phyloP scores from a whole-genome alignment of 257 asterid genomes.

The Leonotis leonurus region DNA sequence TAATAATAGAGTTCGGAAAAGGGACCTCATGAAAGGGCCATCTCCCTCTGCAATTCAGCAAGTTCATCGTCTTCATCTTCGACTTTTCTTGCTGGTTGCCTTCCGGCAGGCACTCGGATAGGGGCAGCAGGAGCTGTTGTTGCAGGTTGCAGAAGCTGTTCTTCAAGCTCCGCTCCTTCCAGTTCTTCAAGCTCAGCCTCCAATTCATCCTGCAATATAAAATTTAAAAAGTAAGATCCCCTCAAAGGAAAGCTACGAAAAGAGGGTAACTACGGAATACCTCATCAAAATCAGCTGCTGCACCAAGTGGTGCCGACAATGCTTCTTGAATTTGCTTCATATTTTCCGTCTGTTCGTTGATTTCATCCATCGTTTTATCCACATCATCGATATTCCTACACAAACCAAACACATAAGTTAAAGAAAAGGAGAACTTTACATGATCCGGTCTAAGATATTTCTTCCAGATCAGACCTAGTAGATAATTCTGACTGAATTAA shows the following conservation, averaged over 20 bases:
- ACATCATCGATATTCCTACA: conserved; percentile 58
- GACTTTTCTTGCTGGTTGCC: conserved; percentile 35
- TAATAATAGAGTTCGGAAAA: not conserved
- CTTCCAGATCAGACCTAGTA: not conserved
- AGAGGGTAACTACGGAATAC: conserved; percentile 15
- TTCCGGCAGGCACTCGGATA: conserved; percentile 35
- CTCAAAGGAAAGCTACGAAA: not conserved
- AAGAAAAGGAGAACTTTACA: not conserved
- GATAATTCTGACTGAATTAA: not conserved
- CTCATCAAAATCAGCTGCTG: conserved; percentile 67
- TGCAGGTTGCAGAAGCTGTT: conserved; percentile 58
- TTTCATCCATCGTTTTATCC: conserved; percentile 69
- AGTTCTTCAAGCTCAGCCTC: conserved; percentile 67
- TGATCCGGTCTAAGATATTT: not conserved
- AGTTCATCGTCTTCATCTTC: conserved; percentile 53
- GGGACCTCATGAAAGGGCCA: conserved; percentile 52
- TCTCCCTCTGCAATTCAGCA: conserved; percentile 62
- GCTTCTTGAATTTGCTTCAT: conserved; percentile 65
- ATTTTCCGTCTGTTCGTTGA: conserved; percentile 63
- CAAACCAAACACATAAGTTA: conserved; percentile 1
- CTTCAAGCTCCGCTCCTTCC: conserved; percentile 60
- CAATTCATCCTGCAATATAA: conserved; percentile 43
- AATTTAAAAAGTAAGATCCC: not conserved
- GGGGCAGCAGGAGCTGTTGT: conserved; percentile 51
- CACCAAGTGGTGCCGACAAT: conserved; percentile 49